These are phyloP conservation scores for Bryoerythrophyllum caledonicum DNA, from an alignment of 225 moss, liverwort and hornwort species.

Conservation along the genomic window DNA sequence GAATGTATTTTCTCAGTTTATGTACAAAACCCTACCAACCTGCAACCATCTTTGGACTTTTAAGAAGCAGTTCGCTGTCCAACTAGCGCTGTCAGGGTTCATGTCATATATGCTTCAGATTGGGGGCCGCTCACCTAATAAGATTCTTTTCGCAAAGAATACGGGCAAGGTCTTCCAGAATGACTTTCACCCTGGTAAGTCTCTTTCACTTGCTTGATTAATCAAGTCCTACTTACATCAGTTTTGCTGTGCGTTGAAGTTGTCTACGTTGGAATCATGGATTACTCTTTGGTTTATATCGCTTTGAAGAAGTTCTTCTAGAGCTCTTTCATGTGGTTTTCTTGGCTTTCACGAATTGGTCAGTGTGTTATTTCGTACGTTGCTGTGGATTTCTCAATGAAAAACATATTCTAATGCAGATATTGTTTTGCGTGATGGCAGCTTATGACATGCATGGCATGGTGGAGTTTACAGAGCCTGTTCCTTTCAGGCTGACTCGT, in stretches of 20 bases:
- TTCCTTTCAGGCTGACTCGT: slow-evolving; percentile 93
- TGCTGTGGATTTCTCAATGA: neutral
- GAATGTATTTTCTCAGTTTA: slow-evolving; percentile 98
- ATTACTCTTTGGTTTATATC: neutral
- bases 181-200: slow-evolving; percentile 98
- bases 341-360: slow-evolving; percentile 7
- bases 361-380: neutral
- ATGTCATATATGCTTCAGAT: slow-evolving; percentile 99
- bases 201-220: neutral
- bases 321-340: neutral
- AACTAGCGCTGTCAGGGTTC: slow-evolving; percentile 96
- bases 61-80: slow-evolving; percentile 99
- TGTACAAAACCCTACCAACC: slow-evolving; percentile 99
- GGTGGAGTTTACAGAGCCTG: slow-evolving; percentile 94
- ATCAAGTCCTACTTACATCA: neutral
- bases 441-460: slow-evolving; percentile 97
- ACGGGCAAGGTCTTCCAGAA: slow-evolving; percentile 99
- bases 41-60: slow-evolving; percentile 99
- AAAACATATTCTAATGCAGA: slow-evolving; percentile 14
- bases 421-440: slow-evolving; percentile 41
- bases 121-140: slow-evolving; percentile 96
- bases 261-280: slow-evolving; percentile 2
- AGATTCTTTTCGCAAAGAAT: slow-evolving; percentile 95
- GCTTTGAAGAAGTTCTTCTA: slow-evolving; percentile 3
- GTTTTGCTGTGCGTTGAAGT: neutral